Evolutionary conservation across 495 filamentous ascomycete species (phyloP).

Genomic region (Trichoderma erinaceum): DNA sequence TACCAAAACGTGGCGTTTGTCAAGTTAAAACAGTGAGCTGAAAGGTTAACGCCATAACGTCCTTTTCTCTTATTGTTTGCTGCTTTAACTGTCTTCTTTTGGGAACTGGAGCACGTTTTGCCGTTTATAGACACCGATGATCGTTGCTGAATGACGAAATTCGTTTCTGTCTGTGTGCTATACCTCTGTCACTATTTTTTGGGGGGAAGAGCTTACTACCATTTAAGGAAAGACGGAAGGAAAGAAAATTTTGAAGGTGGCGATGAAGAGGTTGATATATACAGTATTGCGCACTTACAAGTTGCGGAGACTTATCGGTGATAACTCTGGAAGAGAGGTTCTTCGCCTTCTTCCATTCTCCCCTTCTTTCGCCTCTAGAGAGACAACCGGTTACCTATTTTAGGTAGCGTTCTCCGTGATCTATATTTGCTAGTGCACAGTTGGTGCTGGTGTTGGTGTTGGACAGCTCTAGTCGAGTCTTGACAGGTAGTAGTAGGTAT

Average conservation of each 20-base stretch:
- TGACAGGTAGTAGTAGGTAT: neutral
- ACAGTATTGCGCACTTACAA: no score
- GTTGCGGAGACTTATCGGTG: neutral
- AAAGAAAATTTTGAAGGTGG: no score
- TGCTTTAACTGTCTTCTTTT: neutral
- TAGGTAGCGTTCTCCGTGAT: neutral
- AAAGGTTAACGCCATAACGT: slow-evolving; percentile 3
- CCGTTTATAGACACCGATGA: neutral
- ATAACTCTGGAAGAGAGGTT: neutral
- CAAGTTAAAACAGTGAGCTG: neutral
- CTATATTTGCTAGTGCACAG: neutral
- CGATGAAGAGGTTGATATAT: no score
- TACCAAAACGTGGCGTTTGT: neutral
- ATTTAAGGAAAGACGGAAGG: no score
- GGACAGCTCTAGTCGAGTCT: neutral
- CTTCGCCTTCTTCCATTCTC: neutral
- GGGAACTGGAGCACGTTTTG: neutral
- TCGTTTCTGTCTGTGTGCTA: no score
- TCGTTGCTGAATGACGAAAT: no score
- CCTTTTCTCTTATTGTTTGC: neutral
- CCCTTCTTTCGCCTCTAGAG: neutral
- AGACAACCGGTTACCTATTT: neutral
- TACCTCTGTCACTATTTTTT: no score
- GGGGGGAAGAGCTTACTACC: no score
- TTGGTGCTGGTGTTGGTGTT: neutral